These are phyloP conservation scores for Tuber aestivum DNA, from an alignment of 495 filamentous ascomycete genomes.

Conservation along the genomic window DNA sequence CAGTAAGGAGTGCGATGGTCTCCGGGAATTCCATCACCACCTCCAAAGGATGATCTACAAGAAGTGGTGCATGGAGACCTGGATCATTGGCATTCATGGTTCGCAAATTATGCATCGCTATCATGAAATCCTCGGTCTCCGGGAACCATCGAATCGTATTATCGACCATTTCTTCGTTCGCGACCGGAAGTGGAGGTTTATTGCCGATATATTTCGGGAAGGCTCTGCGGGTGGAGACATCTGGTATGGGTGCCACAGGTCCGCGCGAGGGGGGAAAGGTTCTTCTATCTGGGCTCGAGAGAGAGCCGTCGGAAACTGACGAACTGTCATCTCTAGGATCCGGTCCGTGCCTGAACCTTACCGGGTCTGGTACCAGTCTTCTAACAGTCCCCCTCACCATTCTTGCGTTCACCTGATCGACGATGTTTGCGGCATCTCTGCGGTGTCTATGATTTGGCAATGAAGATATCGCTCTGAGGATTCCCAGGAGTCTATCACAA, in stretches of 20 bases:
- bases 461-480: background rate
- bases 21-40: slow-evolving; percentile 15
- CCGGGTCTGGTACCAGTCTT: background rate
- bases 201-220: background rate
- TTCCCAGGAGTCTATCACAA: background rate
- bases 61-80: slow-evolving; percentile 19
- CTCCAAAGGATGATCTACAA: slow-evolving; percentile 19
- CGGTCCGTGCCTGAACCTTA: rapidly evolving
- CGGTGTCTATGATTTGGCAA: background rate
- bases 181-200: background rate
- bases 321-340: background rate
- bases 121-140: background rate
- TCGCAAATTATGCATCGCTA: background rate
- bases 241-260: background rate
- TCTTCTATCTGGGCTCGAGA: background rate
- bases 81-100: slow-evolving; percentile 7
- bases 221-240: background rate
- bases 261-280: background rate
- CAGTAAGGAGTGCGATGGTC: slow-evolving; percentile 17
- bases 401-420: background rate
- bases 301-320: background rate
- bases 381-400: background rate
- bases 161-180: background rate
- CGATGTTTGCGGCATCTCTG: background rate
- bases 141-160: background rate